Evolutionary conservation across 1,284 basidiomycete species (phyloP).

Genomic region (Mycena sp.): DNA sequence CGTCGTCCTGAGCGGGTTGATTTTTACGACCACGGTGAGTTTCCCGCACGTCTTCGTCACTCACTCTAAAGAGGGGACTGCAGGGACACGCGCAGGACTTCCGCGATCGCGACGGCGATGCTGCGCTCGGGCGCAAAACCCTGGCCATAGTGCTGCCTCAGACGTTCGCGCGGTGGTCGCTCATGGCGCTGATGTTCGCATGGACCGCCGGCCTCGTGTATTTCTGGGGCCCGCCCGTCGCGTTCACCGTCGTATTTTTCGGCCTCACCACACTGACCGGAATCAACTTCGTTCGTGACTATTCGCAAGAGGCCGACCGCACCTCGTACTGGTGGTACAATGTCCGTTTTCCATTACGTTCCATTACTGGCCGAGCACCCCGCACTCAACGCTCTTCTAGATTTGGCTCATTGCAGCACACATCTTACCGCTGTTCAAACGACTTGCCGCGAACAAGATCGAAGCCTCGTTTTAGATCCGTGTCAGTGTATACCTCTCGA

Average conservation of each 20-base stretch:
- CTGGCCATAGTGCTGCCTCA: constrained; percentile 39
- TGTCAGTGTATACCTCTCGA: no score
- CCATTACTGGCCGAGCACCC: not conserved
- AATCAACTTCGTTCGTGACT: constrained; percentile 18
- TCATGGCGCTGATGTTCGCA: constrained; percentile 24
- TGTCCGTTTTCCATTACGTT: constrained; percentile 12
- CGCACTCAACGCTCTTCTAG: not conserved
- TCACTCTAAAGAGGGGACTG: no score
- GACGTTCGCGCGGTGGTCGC: constrained; percentile 30
- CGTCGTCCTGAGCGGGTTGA: constrained; percentile 37
- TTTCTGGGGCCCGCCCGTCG: constrained; percentile 27
- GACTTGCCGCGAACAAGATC: not conserved
- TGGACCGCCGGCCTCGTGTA: constrained; percentile 26
- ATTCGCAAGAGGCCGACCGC: constrained; percentile 21
- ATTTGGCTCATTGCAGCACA: constrained; percentile 17
- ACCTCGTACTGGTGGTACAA: constrained; percentile 31
- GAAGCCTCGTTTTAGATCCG: no score
- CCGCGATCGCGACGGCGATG: constrained; percentile 43
- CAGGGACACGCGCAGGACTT: constrained; percentile 46
- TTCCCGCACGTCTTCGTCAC: not conserved
- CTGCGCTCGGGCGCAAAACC: constrained; percentile 40
- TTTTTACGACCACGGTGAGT: constrained; percentile 42
- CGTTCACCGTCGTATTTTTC: constrained; percentile 16
- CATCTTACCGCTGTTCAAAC: constrained; percentile 16
- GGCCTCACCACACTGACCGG: constrained; percentile 16